Evolutionary conservation across 345 rosid genomes (phyloP), one percentile per base, ranked within the genome.

Genomic region (Populus nigra): DNA sequence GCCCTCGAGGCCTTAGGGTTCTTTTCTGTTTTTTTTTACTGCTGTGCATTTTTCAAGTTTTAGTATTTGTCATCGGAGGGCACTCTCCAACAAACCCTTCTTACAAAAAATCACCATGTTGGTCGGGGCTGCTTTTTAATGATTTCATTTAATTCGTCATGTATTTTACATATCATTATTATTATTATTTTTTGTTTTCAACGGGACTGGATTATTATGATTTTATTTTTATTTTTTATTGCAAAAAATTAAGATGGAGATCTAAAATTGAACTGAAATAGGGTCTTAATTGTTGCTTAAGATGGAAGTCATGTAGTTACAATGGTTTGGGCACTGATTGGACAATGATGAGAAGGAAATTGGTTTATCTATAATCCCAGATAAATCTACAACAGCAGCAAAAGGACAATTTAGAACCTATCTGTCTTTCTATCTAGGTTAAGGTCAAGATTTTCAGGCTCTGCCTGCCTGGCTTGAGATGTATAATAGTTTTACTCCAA

Each of bases 1-100:
- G 25, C 7, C 16, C 8, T 68, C 10, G n/a, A 3, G 67, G 33
- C 74, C 77, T 72, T 72, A 57, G 77, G 45, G 61, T 50, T 38
- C 38, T 65, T 73, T 23, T n/a, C 50, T 67, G 33, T 29, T 47
- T 8, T 36, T 45, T 57, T 71, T 53, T 4, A 73, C 77, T 7
- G 73, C 47, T 57, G 73, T 79, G 59, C 74, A 65, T 55, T 73
- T 36, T 66, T 7, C 45, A 38, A 31, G 57, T 6, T 50, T 31
- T 41, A 20, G 18, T 77, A 22, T 18, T 61, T 43, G 17, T 22
- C 8, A n/a, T 73, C 15, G 45, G 61, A 77, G 69, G 59, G 17
- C 12, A 43, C 33, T 38, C 18, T 29, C 31, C 18, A 12, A 20
- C 16, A 27, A 59, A 59, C 61, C 22, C 59, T 20, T 13, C 59